phyloP scores from a whole-genome alignment of 306 rosid genomes.

The Prosopis cineraria region DNA sequence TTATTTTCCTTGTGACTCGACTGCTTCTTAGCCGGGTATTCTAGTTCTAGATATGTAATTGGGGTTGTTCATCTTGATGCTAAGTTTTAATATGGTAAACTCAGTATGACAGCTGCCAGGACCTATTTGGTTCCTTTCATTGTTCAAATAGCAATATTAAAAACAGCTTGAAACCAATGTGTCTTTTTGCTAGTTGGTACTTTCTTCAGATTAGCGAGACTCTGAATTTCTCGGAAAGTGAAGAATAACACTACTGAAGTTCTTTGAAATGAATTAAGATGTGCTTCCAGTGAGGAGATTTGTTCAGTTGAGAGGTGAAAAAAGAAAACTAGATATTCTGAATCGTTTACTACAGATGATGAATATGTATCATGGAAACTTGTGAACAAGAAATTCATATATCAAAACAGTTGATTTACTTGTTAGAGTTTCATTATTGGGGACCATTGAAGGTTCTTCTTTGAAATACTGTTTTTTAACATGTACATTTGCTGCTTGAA shows the following conservation, averaged over 20 bases:
- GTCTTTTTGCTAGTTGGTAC: slow-evolving; percentile 9
- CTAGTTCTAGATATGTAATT: not conserved
- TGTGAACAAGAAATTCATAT: not conserved
- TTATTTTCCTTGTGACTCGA: slow-evolving; percentile 21
- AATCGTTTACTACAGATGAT: not conserved
- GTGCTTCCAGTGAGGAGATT: not conserved
- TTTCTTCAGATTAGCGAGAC: slow-evolving; percentile 7
- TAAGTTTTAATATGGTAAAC: slow-evolving; percentile 10
- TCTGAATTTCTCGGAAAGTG: not conserved
- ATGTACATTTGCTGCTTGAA: slow-evolving; percentile 11
- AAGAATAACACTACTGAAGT: not conserved
- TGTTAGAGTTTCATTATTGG: slow-evolving; percentile 4
- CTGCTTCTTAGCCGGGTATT: slow-evolving; percentile 15
- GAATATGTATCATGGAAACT: slow-evolving; percentile 4
- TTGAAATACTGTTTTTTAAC: not conserved
- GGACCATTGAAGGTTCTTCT: not conserved
- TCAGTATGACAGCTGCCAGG: slow-evolving; percentile 5
- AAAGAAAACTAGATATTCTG: not conserved
- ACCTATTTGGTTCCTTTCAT: slow-evolving; percentile 4
- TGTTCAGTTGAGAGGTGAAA: not conserved
- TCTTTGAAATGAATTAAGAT: not conserved
- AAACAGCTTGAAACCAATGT: slow-evolving; percentile 13
- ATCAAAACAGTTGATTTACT: slow-evolving; percentile 3
- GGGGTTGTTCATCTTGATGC: slow-evolving; percentile 13
- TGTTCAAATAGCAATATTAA: slow-evolving; percentile 7